Percentiles rank a stretch among this genome's conserved stretches.
These are phyloP conservation scores for Amoebophrya sp. DNA, from an alignment of 169 alveolate genomes.

Conservation along the genomic window DNA sequence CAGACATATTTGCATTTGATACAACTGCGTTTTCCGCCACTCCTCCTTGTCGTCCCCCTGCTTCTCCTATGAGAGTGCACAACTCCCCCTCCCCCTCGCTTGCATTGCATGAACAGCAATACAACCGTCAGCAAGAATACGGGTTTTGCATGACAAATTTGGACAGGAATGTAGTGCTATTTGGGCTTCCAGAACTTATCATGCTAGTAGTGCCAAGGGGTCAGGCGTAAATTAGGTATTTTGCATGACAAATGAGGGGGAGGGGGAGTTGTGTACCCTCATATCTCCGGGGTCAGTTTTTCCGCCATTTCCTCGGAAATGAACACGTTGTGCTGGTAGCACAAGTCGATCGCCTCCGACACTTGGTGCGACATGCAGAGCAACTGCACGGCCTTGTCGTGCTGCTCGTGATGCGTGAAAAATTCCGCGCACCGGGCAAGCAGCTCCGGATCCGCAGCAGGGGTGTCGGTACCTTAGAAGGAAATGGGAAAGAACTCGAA, in stretches of 20 bases:
- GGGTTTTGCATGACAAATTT: too few species aligned
- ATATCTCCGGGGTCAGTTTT: slow-evolving; percentile 58
- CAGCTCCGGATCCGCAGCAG: slow-evolving; percentile 14
- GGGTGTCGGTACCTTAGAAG: not conserved
- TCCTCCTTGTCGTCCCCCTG: slow-evolving; percentile 50
- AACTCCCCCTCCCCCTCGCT: too few species aligned
- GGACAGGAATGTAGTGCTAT: too few species aligned
- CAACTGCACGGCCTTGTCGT: slow-evolving; percentile 67
- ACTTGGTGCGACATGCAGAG: slow-evolving; percentile 56
- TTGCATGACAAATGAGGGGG: too few species aligned
- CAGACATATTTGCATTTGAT: too few species aligned
- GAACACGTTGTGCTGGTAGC: slow-evolving; percentile 52
- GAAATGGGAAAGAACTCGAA: not conserved
- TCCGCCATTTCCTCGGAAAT: slow-evolving; percentile 59
- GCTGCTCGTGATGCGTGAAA: slow-evolving; percentile 47
- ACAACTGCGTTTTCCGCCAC: slow-evolving; percentile 56
- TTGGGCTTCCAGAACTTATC: too few species aligned
- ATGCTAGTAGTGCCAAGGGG: too few species aligned
- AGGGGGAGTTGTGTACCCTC: too few species aligned
- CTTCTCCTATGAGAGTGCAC: too few species aligned
- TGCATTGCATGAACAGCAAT: too few species aligned
- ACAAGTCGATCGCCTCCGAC: slow-evolving; percentile 64
- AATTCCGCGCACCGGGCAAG: slow-evolving; percentile 47
- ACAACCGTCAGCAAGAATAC: too few species aligned
- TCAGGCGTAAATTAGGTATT: too few species aligned